Conservation (phyloP, 2,329 filamentous ascomycete species). For the Fusarium cyanostomum region DNA sequence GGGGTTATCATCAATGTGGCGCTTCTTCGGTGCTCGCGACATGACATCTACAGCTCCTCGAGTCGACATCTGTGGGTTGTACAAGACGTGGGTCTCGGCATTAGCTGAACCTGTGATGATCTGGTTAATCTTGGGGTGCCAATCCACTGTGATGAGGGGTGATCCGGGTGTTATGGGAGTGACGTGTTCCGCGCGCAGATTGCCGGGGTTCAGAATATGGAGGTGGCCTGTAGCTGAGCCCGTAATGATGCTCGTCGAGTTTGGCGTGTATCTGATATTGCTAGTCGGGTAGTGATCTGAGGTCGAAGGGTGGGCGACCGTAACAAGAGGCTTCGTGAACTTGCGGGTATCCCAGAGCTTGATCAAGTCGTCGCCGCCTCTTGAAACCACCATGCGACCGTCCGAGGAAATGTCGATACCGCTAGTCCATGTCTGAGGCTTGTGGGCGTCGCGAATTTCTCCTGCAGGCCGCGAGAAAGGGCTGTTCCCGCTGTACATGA, state of each 20-base stretch:
- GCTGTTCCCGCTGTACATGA: conserved; percentile 92
- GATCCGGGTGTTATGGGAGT: conserved; percentile 89
- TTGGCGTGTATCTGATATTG: conserved; percentile 90
- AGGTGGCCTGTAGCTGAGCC: conserved; percentile 87
- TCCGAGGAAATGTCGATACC: conserved; percentile 91
- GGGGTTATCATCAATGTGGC: conserved; percentile 94
- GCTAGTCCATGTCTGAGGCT: conserved; percentile 86
- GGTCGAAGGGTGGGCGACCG: conserved; percentile 80
- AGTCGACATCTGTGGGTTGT: conserved; percentile 83
- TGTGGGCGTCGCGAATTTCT: conserved; percentile 87
- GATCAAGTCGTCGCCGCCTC: conserved; percentile 90
- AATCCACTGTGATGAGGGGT: conserved; percentile 83
- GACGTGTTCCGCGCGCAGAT: conserved; percentile 82
- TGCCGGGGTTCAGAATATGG: conserved; percentile 93
- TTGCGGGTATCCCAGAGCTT: conserved; percentile 98
- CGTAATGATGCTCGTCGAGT: conserved; percentile 84
- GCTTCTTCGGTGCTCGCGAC: conserved; percentile 91
- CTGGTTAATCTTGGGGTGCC: conserved; percentile 96
- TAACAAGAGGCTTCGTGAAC: conserved; percentile 89
- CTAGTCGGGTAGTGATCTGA: conserved; percentile 84
- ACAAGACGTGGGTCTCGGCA: conserved; percentile 87
- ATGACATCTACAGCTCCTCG: conserved; percentile 89
- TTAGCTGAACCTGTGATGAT: conserved; percentile 95
- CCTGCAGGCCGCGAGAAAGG: conserved; percentile 83
- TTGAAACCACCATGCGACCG: conserved; percentile 87